Base-by-base conservation (phyloP, 208 protist species). In the Vickermania spadyakhi region DNA sequence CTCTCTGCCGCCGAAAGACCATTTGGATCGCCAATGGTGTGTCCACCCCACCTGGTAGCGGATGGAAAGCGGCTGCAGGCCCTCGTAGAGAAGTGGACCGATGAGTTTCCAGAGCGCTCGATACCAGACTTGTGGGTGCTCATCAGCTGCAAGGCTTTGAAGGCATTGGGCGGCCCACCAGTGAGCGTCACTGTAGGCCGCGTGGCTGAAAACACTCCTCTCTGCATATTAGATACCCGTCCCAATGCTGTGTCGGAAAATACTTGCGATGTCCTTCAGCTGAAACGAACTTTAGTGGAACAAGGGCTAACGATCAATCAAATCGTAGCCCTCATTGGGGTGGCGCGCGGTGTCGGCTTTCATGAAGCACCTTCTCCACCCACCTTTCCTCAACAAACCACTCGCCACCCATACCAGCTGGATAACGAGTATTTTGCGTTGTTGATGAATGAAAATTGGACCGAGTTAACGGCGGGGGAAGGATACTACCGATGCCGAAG, bases 371-470 rank as follows among this genome's bases (percentile, higher is more conserved):
- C 81, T 58, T 70, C 77, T 36, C 36, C 84, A 21, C 79, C 81
- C 1, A 70, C 80, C 26, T 82, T 63, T 2, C 50, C 72, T 14
- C 64, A 81, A 13, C 91, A 94, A 54, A 87, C 77, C 41, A 89
- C 87, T 0, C 68, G 88, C 31, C 84, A 94, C 56, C 87, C 87
- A 2, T 94, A 91, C 63, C 82, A 91, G 1, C 91, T 94, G 76
- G 84, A 82, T 21, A 75, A 75, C 7, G 82, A 91, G 45, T 94
- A 94, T 57, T 94, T 92, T 68, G 72, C 89, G 63, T 65, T 89
- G 27, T 62, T 94, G 0, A 63, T 94, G 22, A 83, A 91, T 59
- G 91, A 92, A 62, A 79, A 90, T 29, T 94, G 88, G 85, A 79
- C 49, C 11, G 73, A 81, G 91, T 84, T 50, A 56, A 66, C 45